Percentiles rank a stretch among this genome's conserved stretches.
Evolutionary conservation across 148 eudicot genomes (phyloP).

Genomic region (Rhododendron williamsianum): DNA sequence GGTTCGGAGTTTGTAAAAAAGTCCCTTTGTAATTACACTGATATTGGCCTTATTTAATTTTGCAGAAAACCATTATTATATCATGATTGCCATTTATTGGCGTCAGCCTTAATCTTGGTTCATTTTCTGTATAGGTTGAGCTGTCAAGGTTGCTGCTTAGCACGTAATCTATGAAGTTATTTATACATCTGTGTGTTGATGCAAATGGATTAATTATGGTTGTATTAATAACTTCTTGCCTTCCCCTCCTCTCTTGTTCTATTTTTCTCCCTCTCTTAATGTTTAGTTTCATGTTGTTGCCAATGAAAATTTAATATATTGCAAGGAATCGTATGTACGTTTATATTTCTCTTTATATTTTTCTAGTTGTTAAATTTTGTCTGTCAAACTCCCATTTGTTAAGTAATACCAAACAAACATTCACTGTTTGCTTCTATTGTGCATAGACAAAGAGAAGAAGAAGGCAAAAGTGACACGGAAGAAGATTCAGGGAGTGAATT

Average conservation of each 20-base stretch:
- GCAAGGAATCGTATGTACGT: neutral
- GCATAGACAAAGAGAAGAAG: conserved; percentile 1
- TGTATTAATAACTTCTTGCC: neutral
- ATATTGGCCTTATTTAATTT: neutral
- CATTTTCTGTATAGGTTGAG: neutral
- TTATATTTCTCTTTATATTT: neutral
- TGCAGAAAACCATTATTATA: neutral
- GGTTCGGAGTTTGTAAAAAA: neutral
- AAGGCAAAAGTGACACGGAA: neutral
- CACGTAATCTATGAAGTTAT: neutral
- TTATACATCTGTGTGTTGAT: neutral
- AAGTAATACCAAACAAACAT: neutral
- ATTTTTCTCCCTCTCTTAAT: neutral
- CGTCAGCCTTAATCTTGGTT: neutral
- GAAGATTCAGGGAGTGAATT: neutral
- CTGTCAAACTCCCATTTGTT: neutral
- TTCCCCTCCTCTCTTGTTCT: neutral
- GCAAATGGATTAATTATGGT: neutral
- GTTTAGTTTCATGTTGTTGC: neutral
- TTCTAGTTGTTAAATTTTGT: neutral
- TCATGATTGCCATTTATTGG: neutral
- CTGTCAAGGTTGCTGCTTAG: neutral
- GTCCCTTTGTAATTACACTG: neutral
- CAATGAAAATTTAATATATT: neutral
- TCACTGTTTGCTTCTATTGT: neutral